Percentiles rank a stretch among this genome's conserved stretches.
These are phyloP conservation scores for Metschnikowia matae DNA, from an alignment of 805 yeast species.

Conservation along the genomic window DNA sequence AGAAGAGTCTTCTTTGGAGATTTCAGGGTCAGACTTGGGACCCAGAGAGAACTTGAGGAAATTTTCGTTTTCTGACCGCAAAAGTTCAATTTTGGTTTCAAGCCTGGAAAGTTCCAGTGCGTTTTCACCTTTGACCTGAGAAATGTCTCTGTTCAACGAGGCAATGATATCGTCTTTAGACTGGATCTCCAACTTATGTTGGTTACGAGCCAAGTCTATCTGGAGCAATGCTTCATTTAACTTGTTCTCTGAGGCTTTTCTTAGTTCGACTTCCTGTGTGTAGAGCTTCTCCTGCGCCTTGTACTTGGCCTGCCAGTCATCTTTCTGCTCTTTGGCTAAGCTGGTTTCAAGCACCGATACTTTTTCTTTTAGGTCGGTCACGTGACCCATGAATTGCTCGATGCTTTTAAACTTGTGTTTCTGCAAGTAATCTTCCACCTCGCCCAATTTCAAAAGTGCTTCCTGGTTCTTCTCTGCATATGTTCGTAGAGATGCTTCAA, in stretches of 20 bases:
- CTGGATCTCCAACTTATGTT: slow-evolving; percentile 28
- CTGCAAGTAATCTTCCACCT: slow-evolving; percentile 34
- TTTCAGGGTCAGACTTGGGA: background rate
- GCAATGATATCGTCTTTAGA: slow-evolving; percentile 31
- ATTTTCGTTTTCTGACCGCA: slow-evolving; percentile 59
- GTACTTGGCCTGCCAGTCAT: slow-evolving; percentile 25
- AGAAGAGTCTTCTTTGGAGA: slow-evolving; percentile 17
- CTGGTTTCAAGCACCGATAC: slow-evolving; percentile 15
- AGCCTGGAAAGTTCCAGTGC: slow-evolving; percentile 50
- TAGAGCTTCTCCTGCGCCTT: slow-evolving; percentile 22
- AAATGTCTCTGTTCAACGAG: slow-evolving; percentile 28
- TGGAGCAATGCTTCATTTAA: slow-evolving; percentile 31
- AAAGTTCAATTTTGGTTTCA: slow-evolving; percentile 66
- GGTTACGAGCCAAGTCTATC: slow-evolving; percentile 24
- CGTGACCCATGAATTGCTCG: slow-evolving; percentile 25
- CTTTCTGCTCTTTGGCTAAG: slow-evolving; percentile 17
- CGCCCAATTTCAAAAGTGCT: slow-evolving; percentile 31
- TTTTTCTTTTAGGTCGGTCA: slow-evolving; percentile 14
- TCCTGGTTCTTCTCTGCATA: slow-evolving; percentile 30
- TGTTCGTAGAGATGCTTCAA: slow-evolving; percentile 28
- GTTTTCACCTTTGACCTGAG: slow-evolving; percentile 31
- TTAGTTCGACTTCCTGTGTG: slow-evolving; percentile 22
- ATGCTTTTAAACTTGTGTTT: slow-evolving; percentile 25
- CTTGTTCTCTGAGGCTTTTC: slow-evolving; percentile 20
- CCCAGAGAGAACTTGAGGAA: slow-evolving; percentile 9